These are phyloP conservation scores for Penicillium sclerotigenum DNA, from an alignment of 2,329 filamentous ascomycete species.

Conservation along the genomic window DNA sequence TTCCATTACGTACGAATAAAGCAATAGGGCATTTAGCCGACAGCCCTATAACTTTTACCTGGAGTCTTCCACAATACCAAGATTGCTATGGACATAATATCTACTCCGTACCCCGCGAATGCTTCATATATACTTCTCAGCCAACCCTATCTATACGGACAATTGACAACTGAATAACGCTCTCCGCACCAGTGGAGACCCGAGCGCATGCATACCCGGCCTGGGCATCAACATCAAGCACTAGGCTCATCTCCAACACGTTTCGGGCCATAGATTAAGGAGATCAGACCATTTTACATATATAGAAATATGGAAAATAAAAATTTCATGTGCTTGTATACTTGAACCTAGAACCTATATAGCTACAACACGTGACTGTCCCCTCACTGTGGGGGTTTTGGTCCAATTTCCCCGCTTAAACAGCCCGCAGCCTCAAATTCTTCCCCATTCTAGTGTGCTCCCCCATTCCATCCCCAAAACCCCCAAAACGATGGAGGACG, in stretches of 20 bases:
- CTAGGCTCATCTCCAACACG: not conserved
- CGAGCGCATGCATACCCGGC: conserved; percentile 6
- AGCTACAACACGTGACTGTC: conserved; percentile 19
- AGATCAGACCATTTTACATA: not conserved
- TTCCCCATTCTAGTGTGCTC: conserved; percentile 25
- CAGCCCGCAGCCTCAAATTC: conserved; percentile 21
- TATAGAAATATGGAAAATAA: not conserved
- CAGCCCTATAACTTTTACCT: not conserved
- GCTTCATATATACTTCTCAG: not conserved
- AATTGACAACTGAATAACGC: not conserved
- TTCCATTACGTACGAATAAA: not conserved
- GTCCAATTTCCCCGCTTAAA: conserved; percentile 37
- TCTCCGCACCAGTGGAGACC: conserved; percentile 10
- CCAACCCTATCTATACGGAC: not conserved
- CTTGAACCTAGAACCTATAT: not conserved
- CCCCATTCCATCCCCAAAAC: conserved; percentile 19
- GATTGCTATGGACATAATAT: not conserved
- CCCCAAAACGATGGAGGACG: conserved; percentile 38
- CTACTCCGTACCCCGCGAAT: not conserved
- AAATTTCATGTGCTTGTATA: not conserved
- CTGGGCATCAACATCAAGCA: not conserved
- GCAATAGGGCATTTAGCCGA: not conserved
- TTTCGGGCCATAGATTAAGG: not conserved
- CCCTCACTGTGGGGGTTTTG: conserved; percentile 23
- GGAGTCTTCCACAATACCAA: not conserved